phyloP scores from a whole-genome alignment of 331 rosid genomes.

The Pyracantha coccinea region DNA sequence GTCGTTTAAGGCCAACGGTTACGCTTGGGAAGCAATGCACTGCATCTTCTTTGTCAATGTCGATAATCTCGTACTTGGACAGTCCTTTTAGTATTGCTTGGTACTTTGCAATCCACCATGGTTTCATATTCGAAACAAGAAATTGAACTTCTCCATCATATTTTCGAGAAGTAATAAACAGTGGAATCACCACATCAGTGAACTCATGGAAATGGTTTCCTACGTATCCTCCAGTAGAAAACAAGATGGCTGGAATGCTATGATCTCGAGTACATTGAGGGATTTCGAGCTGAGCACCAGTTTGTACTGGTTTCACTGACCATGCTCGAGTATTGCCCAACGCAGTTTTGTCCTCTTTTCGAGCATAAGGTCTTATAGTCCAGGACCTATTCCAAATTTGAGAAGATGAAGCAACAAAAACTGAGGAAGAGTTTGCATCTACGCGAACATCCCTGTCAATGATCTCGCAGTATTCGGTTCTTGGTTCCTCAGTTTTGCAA shows the following conservation, averaged over 20 bases:
- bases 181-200: conserved; percentile 65
- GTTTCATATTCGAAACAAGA: conserved; percentile 35
- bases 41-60: conserved; percentile 47
- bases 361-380: conserved; percentile 72
- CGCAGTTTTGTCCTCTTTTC: conserved; percentile 46
- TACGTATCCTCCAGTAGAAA: conserved; percentile 65
- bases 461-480: conserved; percentile 59
- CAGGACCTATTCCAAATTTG: conserved; percentile 30
- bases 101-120: conserved; percentile 52
- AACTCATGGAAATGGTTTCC: conserved; percentile 93
- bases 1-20: conserved; percentile 59
- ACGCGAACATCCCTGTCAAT: conserved; percentile 34
- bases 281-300: conserved; percentile 7
- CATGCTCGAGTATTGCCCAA: conserved; percentile 49
- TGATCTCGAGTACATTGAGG: conserved; percentile 45
- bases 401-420: conserved; percentile 32
- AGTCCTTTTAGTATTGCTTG: conserved; percentile 38
- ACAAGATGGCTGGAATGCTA: conserved; percentile 60
- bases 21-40: conserved; percentile 73
- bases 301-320: conserved; percentile 33
- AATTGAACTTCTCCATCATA: conserved; percentile 65
- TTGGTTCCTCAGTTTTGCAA: conserved; percentile 37
- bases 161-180: conserved; percentile 55
- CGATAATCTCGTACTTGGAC: conserved; percentile 55
- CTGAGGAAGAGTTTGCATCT: conserved; percentile 46